Base-by-base conservation (phyloP, 306 rosid genomes). In the Arachis hypogaea region DNA sequence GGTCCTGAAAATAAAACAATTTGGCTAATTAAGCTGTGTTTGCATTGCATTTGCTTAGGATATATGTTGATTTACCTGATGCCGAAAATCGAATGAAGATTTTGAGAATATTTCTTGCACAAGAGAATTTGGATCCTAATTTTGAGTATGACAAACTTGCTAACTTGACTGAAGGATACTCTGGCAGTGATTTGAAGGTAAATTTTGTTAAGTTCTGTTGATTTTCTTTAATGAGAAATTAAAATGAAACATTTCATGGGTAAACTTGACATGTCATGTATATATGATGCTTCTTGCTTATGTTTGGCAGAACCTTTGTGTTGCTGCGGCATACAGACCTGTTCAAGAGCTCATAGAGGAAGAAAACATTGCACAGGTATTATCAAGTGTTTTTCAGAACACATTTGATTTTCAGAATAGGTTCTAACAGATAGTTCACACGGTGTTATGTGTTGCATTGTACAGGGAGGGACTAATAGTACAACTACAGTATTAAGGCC, bases 151-250 rank as follows among this genome's bases (percentile, higher is more conserved):
- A 85, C 22, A 88, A 88, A 79, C 95, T 94, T 75, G 97, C 97
- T 70, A 66, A 76, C 61, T 78, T 85, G 81, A 94, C 99, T 0
- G 97, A 89, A 79, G 99, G 99, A 72, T 94, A 94, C 88, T 94
- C 99, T 70, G 99, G 99, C 72, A 92, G 97, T 72, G 99, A 92
- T 85, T 80, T 94, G 83, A 91, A 94, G 98, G 98, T 93, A 83
- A 65, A 71, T 14, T 70, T 76, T 44, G 49, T 50, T 45, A 5
- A 58, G 29, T 64, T 55, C 22, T 11, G 11, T 69, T 29, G 60
- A 77, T 33, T 64, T 49, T 51, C 45, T 71, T 66, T 16, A 16
- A 42, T 69, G 55, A 36, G 43, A 46, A 61, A 46, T 47, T 63
- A n/a, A 70, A 51, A 8, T 46, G 7, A 66, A 45, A 56, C 54